Conservation (phyloP, 257 asterid species). For the Craterostigma plantagineum region DNA sequence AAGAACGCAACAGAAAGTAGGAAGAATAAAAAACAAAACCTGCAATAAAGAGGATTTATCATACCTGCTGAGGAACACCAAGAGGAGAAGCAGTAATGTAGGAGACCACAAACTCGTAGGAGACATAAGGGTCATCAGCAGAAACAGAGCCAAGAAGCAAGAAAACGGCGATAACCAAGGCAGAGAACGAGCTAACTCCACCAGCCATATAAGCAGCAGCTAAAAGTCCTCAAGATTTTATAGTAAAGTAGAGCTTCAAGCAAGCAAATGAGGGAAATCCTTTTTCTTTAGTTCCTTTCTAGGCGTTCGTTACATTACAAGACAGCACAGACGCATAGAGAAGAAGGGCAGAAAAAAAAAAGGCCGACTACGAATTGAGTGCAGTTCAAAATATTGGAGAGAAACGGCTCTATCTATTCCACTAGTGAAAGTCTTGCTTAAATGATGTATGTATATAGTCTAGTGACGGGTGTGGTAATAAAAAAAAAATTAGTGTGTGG, state of each 20-base stretch:
- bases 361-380: background rate
- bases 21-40: background rate
- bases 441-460: no score
- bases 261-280: slow-evolving; percentile 1
- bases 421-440: no score
- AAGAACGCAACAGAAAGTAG: no score
- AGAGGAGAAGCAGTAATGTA: slow-evolving; percentile 95
- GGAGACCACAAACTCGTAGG: slow-evolving; percentile 47
- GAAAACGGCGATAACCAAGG: slow-evolving; percentile 22
- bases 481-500: background rate
- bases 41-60: background rate
- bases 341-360: background rate
- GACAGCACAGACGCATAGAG: background rate
- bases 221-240: slow-evolving; percentile 4
- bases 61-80: slow-evolving; percentile 93
- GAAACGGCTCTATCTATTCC: background rate
- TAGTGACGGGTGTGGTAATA: background rate
- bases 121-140: slow-evolving; percentile 61
- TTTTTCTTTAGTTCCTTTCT: slow-evolving; percentile 10
- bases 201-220: slow-evolving; percentile 30
- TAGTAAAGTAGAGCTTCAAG: slow-evolving; percentile 4
- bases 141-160: slow-evolving; percentile 27
- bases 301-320: slow-evolving; percentile 47
- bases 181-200: slow-evolving; percentile 10
- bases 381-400: background rate